Evolutionary conservation across 768 basidiomycete genomes (phyloP), one percentile per base, ranked within the genome.

Genomic region (Rhodosporidiobolus sp.): DNA sequence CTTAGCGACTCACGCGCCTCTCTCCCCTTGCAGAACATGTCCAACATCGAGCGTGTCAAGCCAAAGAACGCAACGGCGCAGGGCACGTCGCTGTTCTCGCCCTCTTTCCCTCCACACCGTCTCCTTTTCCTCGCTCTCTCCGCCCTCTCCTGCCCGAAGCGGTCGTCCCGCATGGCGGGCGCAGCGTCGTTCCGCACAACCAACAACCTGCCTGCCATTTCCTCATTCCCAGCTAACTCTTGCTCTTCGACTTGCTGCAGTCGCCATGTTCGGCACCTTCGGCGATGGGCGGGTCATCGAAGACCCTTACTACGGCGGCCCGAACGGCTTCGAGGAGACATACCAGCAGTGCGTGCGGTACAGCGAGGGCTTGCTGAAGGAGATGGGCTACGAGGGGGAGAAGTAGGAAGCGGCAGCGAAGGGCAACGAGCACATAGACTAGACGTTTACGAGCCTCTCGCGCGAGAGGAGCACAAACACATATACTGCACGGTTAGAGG

Each of bases 251-350:
- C 38, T 32, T 38, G n/a, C n/a, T 14, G 54, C 57, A 61, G 85
- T 93, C 43, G 84, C 84, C 12, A 84, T 94, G n/a, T 94, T 89
- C 87, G 91, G 90, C 26, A 88, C 89, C 10, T 91, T 89, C 79
- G 81, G 87, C 10, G 89, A 90, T 78, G 83, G 84, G 58, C 85
- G 85, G 77, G 84, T 88, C 26, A 92, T 96, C 72, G 83, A 85
- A 19, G 94, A 95, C 80, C 94, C 94, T 10, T 95, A 93, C 80
- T 49, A 66, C 53, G 62, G 48, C 30, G 61, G 60, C 3, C 77
- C 89, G 88, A 82, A 82, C 69, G 90, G 86, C 4, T 95, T 95
- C 72, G 91, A 93, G 79, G 81, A 82, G 56, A 86, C 87, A n/a
- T 94, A 88, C 76, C 81, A 88, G 76, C 90, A 92, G 79, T 94